Conservation (phyloP, 106 monocot genomes). For the Narthecium ossifragum region DNA sequence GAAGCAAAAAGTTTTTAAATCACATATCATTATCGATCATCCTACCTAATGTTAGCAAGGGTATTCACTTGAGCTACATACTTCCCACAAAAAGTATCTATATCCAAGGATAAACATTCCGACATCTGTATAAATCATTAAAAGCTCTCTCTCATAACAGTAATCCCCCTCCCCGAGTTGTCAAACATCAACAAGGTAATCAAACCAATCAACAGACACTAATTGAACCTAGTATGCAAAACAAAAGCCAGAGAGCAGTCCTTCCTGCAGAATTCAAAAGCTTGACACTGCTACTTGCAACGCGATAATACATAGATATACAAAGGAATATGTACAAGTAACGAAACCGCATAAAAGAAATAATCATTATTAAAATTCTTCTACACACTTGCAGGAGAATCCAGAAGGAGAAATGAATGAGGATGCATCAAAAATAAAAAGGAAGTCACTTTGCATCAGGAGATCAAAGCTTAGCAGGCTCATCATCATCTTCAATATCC, state of each 20-base stretch:
- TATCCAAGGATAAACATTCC: neutral
- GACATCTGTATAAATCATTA: no score
- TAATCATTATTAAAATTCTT: conserved; percentile 5
- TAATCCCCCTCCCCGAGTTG: no score
- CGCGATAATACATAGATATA: neutral
- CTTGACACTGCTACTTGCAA: neutral
- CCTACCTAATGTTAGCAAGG: neutral
- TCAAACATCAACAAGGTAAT: no score
- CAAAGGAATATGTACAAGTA: conserved; percentile 14
- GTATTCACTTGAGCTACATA: neutral
- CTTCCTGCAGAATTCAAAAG: no score
- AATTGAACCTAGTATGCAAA: neutral
- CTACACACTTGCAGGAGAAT: conserved; percentile 10
- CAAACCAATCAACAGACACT: neutral
- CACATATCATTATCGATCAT: no score
- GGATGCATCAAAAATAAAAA: conserved; percentile 7
- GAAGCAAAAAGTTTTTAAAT: no score
- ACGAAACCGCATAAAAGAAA: neutral
- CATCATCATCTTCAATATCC: conserved; percentile 95
- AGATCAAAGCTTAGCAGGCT: conserved; percentile 20
- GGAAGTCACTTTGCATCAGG: conserved; percentile 18
- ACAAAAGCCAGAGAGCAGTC: no score
- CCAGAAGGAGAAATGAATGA: conserved; percentile 6
- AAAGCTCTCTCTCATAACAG: neutral
- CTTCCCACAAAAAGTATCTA: neutral